Conservation (phyloP, 1,284 basidiomycete genomes). For the Pascua sp. region DNA sequence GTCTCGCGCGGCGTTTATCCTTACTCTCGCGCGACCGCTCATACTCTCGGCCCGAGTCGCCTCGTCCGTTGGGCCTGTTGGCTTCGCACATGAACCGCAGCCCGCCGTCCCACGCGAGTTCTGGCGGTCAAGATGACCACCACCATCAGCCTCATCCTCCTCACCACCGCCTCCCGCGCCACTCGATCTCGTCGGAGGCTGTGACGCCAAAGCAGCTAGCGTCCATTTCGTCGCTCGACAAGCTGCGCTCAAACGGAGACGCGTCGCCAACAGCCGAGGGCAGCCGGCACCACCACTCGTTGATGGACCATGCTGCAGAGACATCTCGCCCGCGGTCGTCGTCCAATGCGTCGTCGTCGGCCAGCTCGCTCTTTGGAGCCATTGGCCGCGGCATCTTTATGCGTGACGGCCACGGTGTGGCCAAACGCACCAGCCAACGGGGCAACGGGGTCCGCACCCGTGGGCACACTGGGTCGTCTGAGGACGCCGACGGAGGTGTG, state of each 20-base stretch:
- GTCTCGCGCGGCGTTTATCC: slow-evolving; percentile 12
- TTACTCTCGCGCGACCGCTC: slow-evolving; percentile 3
- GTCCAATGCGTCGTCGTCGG: slow-evolving; percentile 12
- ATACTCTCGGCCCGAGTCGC: slow-evolving; percentile 8
- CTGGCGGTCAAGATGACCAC: too few relatives aligned
- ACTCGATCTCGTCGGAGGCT: neutral
- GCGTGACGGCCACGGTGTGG: slow-evolving; percentile 16
- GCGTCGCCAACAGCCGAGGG: too few relatives aligned
- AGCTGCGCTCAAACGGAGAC: slow-evolving; percentile 1
- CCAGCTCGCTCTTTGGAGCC: slow-evolving; percentile 14
- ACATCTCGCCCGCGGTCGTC: slow-evolving; percentile 5
- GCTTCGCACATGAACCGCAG: slow-evolving; percentile 4
- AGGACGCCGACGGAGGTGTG: slow-evolving; percentile 29
- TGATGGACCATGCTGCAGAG: too few relatives aligned
- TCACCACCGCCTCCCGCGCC: too few relatives aligned
- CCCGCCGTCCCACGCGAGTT: neutral
- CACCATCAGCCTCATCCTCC: too few relatives aligned
- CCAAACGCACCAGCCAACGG: slow-evolving; percentile 26
- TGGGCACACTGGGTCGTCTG: slow-evolving; percentile 27
- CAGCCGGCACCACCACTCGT: too few relatives aligned
- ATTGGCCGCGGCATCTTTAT: slow-evolving; percentile 14
- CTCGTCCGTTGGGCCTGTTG: slow-evolving; percentile 11
- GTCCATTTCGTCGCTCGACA: slow-evolving; percentile 16
- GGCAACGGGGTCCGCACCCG: slow-evolving; percentile 21
- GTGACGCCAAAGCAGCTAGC: slow-evolving; percentile 14